phyloP scores from a whole-genome alignment of 2,329 filamentous ascomycete species.

The Trichophyton equinum region DNA sequence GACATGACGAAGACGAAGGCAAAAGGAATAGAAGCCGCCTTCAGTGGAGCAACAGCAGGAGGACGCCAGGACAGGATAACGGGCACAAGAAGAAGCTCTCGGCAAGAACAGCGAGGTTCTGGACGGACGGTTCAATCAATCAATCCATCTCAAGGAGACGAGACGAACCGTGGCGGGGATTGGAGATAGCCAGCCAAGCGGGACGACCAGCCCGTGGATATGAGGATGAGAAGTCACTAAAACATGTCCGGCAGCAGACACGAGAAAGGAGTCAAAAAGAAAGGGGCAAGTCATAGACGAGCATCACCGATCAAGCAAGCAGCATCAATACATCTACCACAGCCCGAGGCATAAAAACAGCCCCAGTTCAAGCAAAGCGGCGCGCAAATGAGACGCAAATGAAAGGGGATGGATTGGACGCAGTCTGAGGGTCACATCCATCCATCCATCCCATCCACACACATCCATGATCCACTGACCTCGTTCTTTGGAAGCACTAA shows the following conservation, averaged over 20 bases:
- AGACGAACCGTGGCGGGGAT: conserved; percentile 3
- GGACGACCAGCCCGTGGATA: conserved; percentile 3
- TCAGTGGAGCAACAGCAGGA: not conserved
- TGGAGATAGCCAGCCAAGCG: conserved; percentile 3
- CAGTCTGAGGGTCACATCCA: conserved; percentile 3
- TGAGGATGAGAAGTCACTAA: not conserved
- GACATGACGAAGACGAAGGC: conserved; percentile 5
- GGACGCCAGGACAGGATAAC: not conserved
- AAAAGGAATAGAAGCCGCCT: not conserved
- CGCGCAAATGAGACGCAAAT: conserved; percentile 4
- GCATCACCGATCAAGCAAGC: not conserved
- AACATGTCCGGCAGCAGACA: not conserved
- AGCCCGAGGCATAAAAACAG: not conserved
- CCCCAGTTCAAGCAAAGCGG: not conserved
- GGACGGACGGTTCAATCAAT: not conserved
- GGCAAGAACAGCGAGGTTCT: not conserved
- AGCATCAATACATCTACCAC: not conserved
- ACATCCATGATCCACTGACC: conserved; percentile 1
- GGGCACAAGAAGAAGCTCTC: conserved; percentile 1
- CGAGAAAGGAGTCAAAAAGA: conserved; percentile 3
- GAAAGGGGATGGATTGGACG: conserved; percentile 2
- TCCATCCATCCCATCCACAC: conserved; percentile 3
- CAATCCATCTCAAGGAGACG: not conserved
- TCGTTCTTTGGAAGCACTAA: conserved; percentile 4
- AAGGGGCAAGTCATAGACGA: conserved; percentile 4